Evolutionary conservation across 768 basidiomycete species (phyloP).

Genomic region (Rhizopogon roseolus): DNA sequence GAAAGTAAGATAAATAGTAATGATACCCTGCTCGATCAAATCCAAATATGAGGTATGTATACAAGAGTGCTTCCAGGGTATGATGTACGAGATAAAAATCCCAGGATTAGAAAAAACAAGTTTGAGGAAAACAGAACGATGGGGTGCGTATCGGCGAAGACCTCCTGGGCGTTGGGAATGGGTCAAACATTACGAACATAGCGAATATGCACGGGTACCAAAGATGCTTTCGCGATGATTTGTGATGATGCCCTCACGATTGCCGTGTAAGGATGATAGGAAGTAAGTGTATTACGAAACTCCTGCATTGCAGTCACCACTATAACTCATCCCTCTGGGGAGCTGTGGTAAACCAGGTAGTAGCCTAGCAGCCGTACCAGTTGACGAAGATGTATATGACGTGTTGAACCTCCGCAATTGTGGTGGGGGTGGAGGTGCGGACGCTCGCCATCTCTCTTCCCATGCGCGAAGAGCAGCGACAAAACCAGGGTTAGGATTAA

Average conservation of each 20-base stretch:
- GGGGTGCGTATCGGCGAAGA: neutral
- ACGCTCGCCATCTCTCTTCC: constrained; percentile 36
- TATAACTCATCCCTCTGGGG: constrained; percentile 22
- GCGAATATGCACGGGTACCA: neutral
- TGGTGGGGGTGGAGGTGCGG: constrained; percentile 7
- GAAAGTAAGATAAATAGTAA: neutral
- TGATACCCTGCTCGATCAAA: neutral
- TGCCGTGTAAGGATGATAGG: neutral
- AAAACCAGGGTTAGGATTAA: constrained; percentile 78
- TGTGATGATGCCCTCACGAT: neutral
- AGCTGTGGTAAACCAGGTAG: constrained; percentile 4
- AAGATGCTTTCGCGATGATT: neutral
- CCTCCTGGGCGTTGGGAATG: neutral
- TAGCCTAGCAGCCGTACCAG: neutral
- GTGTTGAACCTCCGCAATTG: constrained; percentile 26
- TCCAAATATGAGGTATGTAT: neutral
- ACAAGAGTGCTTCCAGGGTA: neutral
- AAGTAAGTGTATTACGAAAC: neutral
- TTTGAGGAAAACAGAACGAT: neutral
- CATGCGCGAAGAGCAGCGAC: constrained; percentile 54
- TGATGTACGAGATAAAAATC: neutral
- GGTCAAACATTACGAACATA: neutral
- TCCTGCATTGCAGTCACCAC: neutral
- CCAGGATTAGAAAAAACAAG: neutral
- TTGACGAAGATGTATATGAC: constrained; percentile 9